These are phyloP conservation scores for Aspergillus steynii DNA, from an alignment of 495 filamentous ascomycete genomes.

Conservation along the genomic window DNA sequence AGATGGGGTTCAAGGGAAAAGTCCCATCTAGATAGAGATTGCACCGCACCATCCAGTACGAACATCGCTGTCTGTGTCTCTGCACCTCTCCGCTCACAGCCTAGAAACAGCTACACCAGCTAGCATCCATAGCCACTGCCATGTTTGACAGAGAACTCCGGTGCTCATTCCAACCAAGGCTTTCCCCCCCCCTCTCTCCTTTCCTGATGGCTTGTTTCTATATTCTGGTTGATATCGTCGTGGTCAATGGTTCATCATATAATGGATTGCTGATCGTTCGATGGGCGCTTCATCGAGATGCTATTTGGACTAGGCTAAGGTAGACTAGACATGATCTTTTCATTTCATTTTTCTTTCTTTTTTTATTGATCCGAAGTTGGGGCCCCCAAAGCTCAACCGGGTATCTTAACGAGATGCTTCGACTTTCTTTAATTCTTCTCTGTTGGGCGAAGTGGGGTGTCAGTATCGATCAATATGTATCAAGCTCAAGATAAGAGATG, in stretches of 20 bases:
- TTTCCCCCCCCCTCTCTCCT: not conserved
- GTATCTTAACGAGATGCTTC: conserved; percentile 50
- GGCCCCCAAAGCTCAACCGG: not conserved
- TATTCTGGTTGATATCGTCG: not conserved
- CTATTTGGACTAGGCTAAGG: not conserved
- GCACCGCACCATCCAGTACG: no score
- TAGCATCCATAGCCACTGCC: not conserved
- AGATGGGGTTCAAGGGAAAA: no score
- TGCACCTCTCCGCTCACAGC: no score
- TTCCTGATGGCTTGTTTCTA: not conserved
- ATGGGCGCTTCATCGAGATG: not conserved
- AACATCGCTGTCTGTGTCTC: no score
- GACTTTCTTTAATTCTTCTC: conserved; percentile 96
- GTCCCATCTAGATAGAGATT: no score
- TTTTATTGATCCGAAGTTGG: not conserved
- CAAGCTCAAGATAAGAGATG: not conserved
- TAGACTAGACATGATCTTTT: not conserved
- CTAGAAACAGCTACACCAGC: not conserved
- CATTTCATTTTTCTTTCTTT: not conserved
- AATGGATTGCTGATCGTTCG: not conserved
- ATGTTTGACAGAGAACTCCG: no score
- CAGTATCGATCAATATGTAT: conserved; percentile 9
- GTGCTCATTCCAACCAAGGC: not conserved
- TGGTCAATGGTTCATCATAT: not conserved
- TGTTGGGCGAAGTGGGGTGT: conserved; percentile 35